Base-by-base conservation (phyloP, 2,329 filamentous ascomycete genomes). In the Whalleya microplaca region DNA sequence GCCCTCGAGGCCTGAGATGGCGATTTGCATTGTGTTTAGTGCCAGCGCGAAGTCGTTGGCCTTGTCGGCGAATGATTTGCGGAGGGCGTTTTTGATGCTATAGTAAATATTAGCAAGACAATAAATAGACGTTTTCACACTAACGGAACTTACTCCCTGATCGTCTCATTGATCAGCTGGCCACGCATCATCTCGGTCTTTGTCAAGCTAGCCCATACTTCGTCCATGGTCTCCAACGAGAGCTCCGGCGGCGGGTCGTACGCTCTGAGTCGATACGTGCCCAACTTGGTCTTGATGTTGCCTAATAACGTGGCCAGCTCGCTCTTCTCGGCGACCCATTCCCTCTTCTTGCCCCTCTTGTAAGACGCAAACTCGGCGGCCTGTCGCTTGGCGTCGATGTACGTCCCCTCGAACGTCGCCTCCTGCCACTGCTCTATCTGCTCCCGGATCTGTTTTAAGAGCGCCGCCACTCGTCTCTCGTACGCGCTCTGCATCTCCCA, bases 401-500 rank as follows among this genome's bases (percentile, higher is more conserved):
- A 99, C 21, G 93, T 96, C 23, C 95, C 95, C 66, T 94, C 89
- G 69, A 98, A 98, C 21, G 81, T 87, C 10, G 94, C 85, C 45
- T 85, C 83, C 64, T 89, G 83, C 95, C 95, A 99, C 56, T 81
- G 74, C 52, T 88, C 81, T 47, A 88, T 82, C 73, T 96, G 92
- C 62, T 83, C 82, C 21, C 82, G 80, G 66, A 98, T 92, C 62
- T 87, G 82, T 64, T 85, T 82, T 61, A 98, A 79, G 41, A 99
- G 81, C 64, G 87, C 91, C 55, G 86, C 85, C 91, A 98, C 96
- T 58, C 95, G 86, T 69, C 89, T 84, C 79, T 99, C 95, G 72
- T 94, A 99, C 27, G 90, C 91, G 71, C 92, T 96, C 75, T 99
- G 93, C 95, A 99, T 99, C 76, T 97, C 94, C 95, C 95, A 99